These are phyloP conservation scores for Pulveroboletus sp. DNA, from an alignment of 768 basidiomycete genomes.

Conservation along the genomic window DNA sequence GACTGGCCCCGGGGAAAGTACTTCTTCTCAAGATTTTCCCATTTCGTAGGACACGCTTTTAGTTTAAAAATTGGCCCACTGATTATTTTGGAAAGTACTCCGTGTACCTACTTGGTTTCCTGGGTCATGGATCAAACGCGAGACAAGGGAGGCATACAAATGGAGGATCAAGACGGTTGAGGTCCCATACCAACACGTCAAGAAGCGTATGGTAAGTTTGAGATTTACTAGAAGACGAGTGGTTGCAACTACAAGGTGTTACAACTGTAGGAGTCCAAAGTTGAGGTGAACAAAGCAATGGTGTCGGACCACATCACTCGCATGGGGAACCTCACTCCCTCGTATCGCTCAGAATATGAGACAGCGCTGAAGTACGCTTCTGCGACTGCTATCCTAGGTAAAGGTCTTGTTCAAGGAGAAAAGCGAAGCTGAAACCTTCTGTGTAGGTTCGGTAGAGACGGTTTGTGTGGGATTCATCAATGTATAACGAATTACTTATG, in stretches of 20 bases:
- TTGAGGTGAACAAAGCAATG: not conserved
- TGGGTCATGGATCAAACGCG: constrained; percentile 3
- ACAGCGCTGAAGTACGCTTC: constrained; percentile 1
- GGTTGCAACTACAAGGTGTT: too few relatives aligned
- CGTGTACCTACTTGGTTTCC: constrained; percentile 21
- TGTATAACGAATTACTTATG: not conserved
- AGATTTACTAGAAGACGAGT: not conserved
- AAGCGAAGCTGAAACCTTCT: not conserved
- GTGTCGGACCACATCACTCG: constrained; percentile 7
- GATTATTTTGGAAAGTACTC: constrained; percentile 11
- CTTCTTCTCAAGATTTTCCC: constrained; percentile 4
- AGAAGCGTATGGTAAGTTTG: not conserved
- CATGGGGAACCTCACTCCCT: constrained; percentile 3
- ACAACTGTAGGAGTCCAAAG: not conserved
- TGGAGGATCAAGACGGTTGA: constrained; percentile 3
- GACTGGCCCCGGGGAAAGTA: not conserved
- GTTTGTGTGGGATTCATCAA: not conserved
- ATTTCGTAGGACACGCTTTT: constrained; percentile 1
- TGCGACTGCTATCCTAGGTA: constrained; percentile 7
- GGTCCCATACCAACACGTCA: not conserved
- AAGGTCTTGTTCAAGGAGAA: not conserved
- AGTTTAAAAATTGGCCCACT: not conserved
- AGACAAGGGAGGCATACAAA: not conserved
- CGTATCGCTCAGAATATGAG: not conserved
- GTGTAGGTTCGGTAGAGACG: constrained; percentile 2